Conservation (phyloP, 2,329 filamentous ascomycete species). For the Fusarium redolens region DNA sequence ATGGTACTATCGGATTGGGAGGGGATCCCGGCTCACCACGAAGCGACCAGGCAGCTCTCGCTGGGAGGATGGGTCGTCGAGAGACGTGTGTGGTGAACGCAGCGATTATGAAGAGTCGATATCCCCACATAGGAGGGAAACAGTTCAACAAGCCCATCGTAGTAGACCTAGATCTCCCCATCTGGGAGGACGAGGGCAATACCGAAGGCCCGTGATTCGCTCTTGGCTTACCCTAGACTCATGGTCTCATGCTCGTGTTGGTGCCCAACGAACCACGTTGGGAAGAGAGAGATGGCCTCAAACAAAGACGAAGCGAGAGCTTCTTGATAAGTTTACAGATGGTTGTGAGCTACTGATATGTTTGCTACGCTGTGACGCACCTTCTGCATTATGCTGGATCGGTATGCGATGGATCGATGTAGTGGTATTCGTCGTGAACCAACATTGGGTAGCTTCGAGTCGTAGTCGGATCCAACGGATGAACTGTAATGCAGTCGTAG, state of each 20-base stretch:
- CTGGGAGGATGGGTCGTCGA: conserved; percentile 58
- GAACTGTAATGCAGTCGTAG: conserved; percentile 17
- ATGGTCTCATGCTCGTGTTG: conserved; percentile 20
- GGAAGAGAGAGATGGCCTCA: conserved; percentile 14
- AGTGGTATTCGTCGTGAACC: conserved; percentile 5
- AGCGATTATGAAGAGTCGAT: conserved; percentile 76
- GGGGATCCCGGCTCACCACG: conserved; percentile 56
- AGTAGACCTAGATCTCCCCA: conserved; percentile 80
- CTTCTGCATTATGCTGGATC: conserved; percentile 27
- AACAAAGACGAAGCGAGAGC: conserved; percentile 7
- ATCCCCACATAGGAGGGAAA: conserved; percentile 71
- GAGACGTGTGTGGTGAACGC: conserved; percentile 87
- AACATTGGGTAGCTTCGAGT: conserved; percentile 5
- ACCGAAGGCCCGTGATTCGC: conserved; percentile 20
- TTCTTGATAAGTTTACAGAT: conserved; percentile 14
- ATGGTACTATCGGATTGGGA: conserved; percentile 50
- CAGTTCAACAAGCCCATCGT: conserved; percentile 82
- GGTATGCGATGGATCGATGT: conserved; percentile 1
- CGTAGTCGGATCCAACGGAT: conserved; percentile 8
- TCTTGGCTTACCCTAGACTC: conserved; percentile 31
- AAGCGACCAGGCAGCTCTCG: conserved; percentile 55
- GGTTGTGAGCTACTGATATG: conserved; percentile 3
- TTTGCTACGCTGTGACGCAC: conserved; percentile 15
- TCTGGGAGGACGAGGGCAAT: conserved; percentile 49
- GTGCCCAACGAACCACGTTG: conserved; percentile 39